Conservation (phyloP, 257 asterid genomes). For the Solanum tarapatanum region DNA sequence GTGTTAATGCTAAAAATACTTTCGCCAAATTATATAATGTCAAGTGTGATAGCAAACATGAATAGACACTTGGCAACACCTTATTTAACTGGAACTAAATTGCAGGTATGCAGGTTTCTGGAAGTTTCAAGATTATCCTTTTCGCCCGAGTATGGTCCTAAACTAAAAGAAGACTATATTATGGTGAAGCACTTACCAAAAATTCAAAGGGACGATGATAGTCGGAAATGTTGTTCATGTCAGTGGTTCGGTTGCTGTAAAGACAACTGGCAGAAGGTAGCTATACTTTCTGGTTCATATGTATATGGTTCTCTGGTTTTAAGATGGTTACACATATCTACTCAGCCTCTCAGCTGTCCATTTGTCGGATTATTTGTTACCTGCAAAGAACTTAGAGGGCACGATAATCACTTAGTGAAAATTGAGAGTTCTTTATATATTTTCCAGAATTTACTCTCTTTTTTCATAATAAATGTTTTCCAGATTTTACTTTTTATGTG, state of each 20-base stretch:
- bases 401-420: neutral
- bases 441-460: neutral
- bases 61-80: neutral
- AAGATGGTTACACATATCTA: neutral
- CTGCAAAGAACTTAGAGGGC: neutral
- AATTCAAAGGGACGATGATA: conserved; percentile 23
- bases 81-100: neutral
- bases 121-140: conserved; percentile 88
- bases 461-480: neutral
- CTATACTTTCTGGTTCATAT: conserved; percentile 5
- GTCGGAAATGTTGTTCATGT: conserved; percentile 50
- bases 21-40: neutral
- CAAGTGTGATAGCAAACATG: neutral
- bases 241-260: conserved; percentile 71
- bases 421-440: neutral
- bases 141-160: conserved; percentile 91
- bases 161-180: conserved; percentile 79
- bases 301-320: neutral
- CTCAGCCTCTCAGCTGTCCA: neutral
- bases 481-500: neutral
- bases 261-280: conserved; percentile 97
- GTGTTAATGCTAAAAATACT: neutral
- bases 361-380: neutral
- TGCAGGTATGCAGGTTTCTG: conserved; percentile 81
- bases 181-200: conserved; percentile 85